Base-by-base conservation (phyloP, 805 yeast genomes). In the Peterozyma toletana region DNA sequence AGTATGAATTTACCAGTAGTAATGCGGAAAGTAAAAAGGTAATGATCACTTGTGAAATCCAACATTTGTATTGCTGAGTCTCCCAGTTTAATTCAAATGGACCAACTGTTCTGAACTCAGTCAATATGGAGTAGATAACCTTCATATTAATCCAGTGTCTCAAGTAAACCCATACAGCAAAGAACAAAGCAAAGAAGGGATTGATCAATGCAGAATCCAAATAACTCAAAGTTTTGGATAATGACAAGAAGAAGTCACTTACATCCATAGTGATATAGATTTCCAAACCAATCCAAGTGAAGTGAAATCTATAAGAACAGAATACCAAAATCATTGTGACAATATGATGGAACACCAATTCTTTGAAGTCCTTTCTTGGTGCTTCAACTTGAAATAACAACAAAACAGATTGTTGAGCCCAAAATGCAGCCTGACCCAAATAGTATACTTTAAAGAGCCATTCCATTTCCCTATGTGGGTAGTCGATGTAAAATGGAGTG, bases 191-290 rank as follows among this genome's bases (percentile, higher is more conserved):
- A 52, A 87, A 87, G 55, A 86, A 76, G 11, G 85, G 83, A 0
- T 74, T 79, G 2, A 82, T 77, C 5, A 78, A 46, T 3, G 71
- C 54, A 3, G 89, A 80, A 53, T 89, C 86, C 46, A 95, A 62
- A 60, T 93, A 93, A 65, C 87, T 91, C 48, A 88, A 65, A n/a
- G 87, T 78, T 64, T 93, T 93, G 29, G 97, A 86, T 3, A 71
- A 53, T 6, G 96, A 83, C 51, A 93, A 69, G 65, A 89, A 86
- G 63, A 88, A 80, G 68, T 93, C 99, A 14, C 96, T 85, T 34
- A 89, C 74, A 64, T 93, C 99, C 99, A 93, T 93, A 18, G 98
- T 88, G 54, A 93, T 76, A 62, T 87, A 93, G 42, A 93, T 77
- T 14, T 84, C 86, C 33, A 93, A 62, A 5, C 99, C 99, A 76